A percentile compares a stretch with the other conserved stretches of the same genome.
Evolutionary conservation across 441 rosid species (phyloP).

Genomic region (Corymbia calophylla): DNA sequence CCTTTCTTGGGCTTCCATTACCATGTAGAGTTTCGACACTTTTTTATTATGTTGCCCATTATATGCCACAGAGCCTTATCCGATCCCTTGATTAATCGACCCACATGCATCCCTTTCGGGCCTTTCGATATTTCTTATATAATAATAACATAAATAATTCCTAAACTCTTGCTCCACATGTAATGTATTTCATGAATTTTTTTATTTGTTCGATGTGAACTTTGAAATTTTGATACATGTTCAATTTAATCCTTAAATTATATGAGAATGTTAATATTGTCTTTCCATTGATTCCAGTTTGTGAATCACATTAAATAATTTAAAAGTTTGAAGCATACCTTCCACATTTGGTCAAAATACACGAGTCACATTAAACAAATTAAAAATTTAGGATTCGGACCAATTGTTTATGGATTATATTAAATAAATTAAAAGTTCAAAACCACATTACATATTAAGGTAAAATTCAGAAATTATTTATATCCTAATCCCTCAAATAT

Average conservation of each 20-base stretch:
- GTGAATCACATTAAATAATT: accelerated
- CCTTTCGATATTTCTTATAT: no score
- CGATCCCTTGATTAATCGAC: accelerated
- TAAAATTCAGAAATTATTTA: accelerated
- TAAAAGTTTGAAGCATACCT: no score
- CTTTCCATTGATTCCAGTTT: accelerated
- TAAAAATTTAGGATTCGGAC: no score
- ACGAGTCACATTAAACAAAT: accelerated
- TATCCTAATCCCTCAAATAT: no score
- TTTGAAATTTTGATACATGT: accelerated
- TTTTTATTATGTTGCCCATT: not conserved
- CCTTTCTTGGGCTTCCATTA: not conserved
- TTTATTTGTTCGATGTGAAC: accelerated
- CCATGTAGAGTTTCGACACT: not conserved
- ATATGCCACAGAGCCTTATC: not conserved
- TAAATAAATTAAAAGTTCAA: no score
- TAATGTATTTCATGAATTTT: accelerated
- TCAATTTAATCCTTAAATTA: accelerated
- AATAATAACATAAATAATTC: accelerated
- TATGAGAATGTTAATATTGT: no score
- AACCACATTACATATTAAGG: accelerated
- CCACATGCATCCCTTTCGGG: accelerated
- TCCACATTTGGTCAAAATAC: accelerated
- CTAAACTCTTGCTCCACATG: accelerated
- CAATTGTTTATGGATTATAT: accelerated